Conservation (phyloP, 192 early-diverging fungal genomes). For the Pilaira anomala region DNA sequence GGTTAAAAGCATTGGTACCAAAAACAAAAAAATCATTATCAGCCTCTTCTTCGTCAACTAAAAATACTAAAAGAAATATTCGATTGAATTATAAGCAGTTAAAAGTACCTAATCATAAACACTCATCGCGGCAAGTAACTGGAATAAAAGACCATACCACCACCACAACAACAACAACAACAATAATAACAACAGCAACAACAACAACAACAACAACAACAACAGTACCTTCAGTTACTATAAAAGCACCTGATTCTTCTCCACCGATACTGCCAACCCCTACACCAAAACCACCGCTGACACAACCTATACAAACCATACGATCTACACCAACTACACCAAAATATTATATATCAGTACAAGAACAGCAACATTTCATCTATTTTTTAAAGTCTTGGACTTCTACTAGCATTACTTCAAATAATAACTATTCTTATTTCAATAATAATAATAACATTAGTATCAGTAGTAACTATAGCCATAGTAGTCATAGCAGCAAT, state of each 20-base stretch:
- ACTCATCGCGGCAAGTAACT: conserved; percentile 1
- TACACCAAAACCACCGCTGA: no score
- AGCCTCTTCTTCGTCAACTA: conserved; percentile 1
- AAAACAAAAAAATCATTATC: conserved; percentile 13
- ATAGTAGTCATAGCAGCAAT: no score
- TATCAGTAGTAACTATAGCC: no score
- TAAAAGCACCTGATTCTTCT: no score
- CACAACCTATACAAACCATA: no score
- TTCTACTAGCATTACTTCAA: background rate
- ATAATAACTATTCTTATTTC: no score
- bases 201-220: no score
- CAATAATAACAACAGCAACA: background rate
- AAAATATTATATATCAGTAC: background rate
- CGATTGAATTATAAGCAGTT: conserved; percentile 1
- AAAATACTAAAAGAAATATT: background rate
- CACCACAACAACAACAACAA: background rate
- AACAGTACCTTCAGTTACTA: background rate
- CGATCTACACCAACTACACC: no score
- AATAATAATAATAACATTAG: no score
- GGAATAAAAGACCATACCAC: no score
- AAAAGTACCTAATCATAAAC: background rate
- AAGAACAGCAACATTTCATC: conserved; percentile 2
- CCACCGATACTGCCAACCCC: no score
- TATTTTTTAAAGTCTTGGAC: conserved; percentile 11
- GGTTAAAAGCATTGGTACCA: conserved; percentile 10